Evolutionary conservation across 805 yeast genomes (phyloP), one percentile per base, ranked within the genome.

Genomic region (Ogataea degrootiae): DNA sequence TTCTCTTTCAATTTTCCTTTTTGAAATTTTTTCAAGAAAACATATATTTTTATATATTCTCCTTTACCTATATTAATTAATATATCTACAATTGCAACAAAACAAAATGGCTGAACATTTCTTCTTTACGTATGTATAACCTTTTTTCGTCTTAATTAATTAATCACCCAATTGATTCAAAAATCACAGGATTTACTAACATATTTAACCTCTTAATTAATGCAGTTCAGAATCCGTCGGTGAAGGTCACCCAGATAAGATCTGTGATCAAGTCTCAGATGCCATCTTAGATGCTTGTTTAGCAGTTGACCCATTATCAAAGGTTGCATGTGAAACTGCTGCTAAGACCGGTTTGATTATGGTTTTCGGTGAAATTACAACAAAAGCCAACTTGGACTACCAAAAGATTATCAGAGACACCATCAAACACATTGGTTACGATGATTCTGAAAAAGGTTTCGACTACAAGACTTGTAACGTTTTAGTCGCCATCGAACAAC

Each of bases 381-480:
- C 99, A 75, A 86, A 82, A 70, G 99, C 99, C 59, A 74, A 75
- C 55, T 77, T 94, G 67, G 99, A 94, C 79, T 94, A 81, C 87
- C 99, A 94, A 76, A 89, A 92, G 76, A 84, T 94, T 65, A 82
- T 94, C 71, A 90, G 99, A 79, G 97, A 94, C 72, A 94, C 99
- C 71, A 87, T 94, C 76, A 90, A 92, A 79, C 89, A 90, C 74
- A 94, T 94, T 73, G 99, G 99, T 68, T 94, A 94, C 78, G 99
- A 94, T 72, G 78, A 82, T 68, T 85, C 96, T 55, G 96, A 80
- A 45, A 94, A 94, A 79, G 99, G 99, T 62, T 94, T 94, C 69
- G 99, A 94, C 75, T 92, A 89, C 87, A 92, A 92, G 80, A 94
- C 99, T 63, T 94, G 99, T 82, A 94, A 94, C 75, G 98, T 94